Base-by-base conservation (phyloP, 2,329 filamentous ascomycete species). In the Aspergillus persii region DNA sequence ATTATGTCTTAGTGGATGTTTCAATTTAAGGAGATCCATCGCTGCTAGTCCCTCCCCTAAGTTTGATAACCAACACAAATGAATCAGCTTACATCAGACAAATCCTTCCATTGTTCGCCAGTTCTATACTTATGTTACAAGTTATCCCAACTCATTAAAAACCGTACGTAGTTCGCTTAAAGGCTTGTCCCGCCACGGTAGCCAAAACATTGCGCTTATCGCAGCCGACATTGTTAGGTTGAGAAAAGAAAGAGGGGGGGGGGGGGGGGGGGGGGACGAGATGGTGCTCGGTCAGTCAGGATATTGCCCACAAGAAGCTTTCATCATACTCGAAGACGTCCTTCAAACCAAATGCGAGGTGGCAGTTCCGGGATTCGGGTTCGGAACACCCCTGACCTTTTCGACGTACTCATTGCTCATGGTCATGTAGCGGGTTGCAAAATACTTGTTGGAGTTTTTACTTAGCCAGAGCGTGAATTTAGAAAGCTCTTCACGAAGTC, bases 381-480 rank as follows among this genome's bases (percentile, higher is more conserved):
- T 70, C 2, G 66, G 62, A 27, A 69, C 68, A 15, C 69, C 72
- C 47, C 68, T 66, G 39, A 68, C 67, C 56, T 74, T 76, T 53
- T 76, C 74, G 31, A 74, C 65, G 54, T 77, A 77, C 51, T 77
- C 74, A 47, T 73, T 74, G 58, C 71, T 76, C 6, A 76, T 74
- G 23, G 70, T 71, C 59, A 78, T 72, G 57, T 81, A 81, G 51
- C 75, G 74, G 23, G 74, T 77, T 3, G 73, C 71, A 61, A 99
- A 96, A 77, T 95, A 96, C 27, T 84, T 84, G 58, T 86, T 82
- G 12, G 88, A 86, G 69, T 94, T 87, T 67, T 89, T 90, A 60
- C 88, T 85, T 57, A 99, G 82, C 92, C 93, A 99, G 56, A 86
- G 83, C 9, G 89, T 91, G 76, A 99, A 88, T 76, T 92, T 94